Evolutionary conservation across 208 protist genomes (phyloP), one percentile per base, ranked within the genome.

Genomic region (Willaertia magna): DNA sequence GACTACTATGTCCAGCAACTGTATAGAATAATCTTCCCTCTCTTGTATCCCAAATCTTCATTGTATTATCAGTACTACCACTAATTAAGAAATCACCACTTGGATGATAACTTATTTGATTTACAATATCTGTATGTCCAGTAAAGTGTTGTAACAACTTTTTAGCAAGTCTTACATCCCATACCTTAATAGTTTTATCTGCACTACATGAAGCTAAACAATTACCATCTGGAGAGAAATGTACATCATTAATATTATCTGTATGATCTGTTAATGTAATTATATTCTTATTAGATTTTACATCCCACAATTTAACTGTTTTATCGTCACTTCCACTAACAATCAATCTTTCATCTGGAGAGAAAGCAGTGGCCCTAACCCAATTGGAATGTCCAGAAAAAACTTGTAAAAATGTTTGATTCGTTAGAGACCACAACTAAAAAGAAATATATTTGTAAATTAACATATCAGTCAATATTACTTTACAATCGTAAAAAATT

Each of bases 21-120:
- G 93, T 94, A 88, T 93, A 95, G 88, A 94, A 94, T 26, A 96
- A 84, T 59, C 91, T 91, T 4, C 93, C 94, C 81, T 96, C 92
- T 46, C 89, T 88, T 18, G 93, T 87, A 84, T 96, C 94, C 93
- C 94, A 97, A 74, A 97, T 74, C 86, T 94, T 94, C 75, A 90
- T 91, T 26, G 88, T 88, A 26, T 91, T 91, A 88, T 97, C 95
- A 22, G 92, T 89, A 47, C 91, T 92, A 34, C 90, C 91, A 20
- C 91, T 93, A 30, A 95, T 88, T 44, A 97, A 86, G 91, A 92
- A 96, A 84, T 90, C 90, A 18, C 94, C 93, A 61, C 88, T 92
- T 12, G 52, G 51, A 26, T 92, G 93, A 40, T 96, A 95, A 85
- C 88, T 88, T 1, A 97, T 88, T 61, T 89, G 87, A 84, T 93